Base-by-base conservation (phyloP, 208 protist genomes). In the Herpetomonas samuelpessoai region DNA sequence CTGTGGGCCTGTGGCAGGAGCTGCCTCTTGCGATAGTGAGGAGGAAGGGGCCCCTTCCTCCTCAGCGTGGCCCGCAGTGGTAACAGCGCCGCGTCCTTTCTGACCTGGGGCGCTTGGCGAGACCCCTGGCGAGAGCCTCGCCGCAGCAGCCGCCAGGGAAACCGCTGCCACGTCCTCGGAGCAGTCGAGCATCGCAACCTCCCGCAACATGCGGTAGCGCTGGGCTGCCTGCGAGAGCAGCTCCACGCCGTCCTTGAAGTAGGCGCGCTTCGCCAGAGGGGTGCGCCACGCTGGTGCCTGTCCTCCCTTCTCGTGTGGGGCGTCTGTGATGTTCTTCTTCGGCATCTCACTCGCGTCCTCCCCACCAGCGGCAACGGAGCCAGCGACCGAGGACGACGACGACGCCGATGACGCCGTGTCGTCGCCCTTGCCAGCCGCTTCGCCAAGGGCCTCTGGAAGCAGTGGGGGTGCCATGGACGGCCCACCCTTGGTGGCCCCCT, bases 131-230 rank as follows among this genome's bases (percentile, higher is more conserved):
- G 1, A 2, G 2, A 2, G 2, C 19, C 21, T 4, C 30, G 29
- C 4, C 35, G 44, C 26, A n/a, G 16, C 29, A 25, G 46, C 53
- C 25, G 51, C 55, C 14, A 51, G 39, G 48, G 57, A 12, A 14
- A 58, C 29, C 19, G 31, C 49, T 38, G 51, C 55, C 2, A 74
- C 65, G 45, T 92, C 85, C 29, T 69, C 44, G 16, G 45, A 26
- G 24, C 63, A 62, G 41, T 94, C 88, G 19, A 87, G 55, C 53
- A 76, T 79, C 0, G 81, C 57, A n/a, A 25, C 49, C 45, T 94
- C 88, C 14, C 88, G 78, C 56, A 91, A 57, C 18, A 69, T 28
- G 24, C 88, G 81, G 51, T 95, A 92, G 10, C 54, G 47, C 29
- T 63, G 65, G n/a, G 84, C 84, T 1, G 75, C 80, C 7, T 84